These are phyloP conservation scores for Trichoderma virens DNA, from an alignment of 495 filamentous ascomycete genomes.

Conservation along the genomic window DNA sequence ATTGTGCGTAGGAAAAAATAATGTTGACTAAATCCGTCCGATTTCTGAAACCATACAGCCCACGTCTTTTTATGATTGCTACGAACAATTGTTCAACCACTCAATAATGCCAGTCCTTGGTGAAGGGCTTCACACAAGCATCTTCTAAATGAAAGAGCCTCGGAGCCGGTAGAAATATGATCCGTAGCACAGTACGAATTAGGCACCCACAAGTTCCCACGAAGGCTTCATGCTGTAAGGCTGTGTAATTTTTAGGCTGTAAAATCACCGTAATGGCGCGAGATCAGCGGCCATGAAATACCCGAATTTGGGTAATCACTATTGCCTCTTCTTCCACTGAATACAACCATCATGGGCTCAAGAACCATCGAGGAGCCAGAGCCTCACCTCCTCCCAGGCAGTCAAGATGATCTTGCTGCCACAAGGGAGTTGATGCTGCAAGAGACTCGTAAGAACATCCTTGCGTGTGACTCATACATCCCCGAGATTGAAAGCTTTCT, in stretches of 20 bases:
- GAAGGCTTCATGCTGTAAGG: neutral
- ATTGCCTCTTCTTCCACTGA: neutral
- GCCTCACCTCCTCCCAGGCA: neutral
- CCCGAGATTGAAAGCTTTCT: neutral
- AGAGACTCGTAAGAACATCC: neutral
- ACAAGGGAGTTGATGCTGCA: neutral
- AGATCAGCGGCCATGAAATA: neutral
- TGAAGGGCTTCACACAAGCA: no score
- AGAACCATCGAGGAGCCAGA: neutral
- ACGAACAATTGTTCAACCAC: no score
- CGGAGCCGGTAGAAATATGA: neutral
- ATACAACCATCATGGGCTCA: neutral
- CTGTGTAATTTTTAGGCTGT: neutral
- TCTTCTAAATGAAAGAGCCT: neutral
- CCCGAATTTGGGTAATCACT: neutral
- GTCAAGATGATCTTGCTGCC: neutral
- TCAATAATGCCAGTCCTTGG: no score
- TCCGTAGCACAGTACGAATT: constrained; percentile 2
- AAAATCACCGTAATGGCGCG: neutral
- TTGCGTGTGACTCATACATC: neutral
- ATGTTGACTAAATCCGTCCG: no score
- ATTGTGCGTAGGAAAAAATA: no score
- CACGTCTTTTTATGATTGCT: no score
- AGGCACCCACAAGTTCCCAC: neutral
- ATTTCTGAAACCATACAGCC: no score